phyloP scores from a whole-genome alignment of 192 early-diverging fungal species.

The Coemansia sp. region DNA sequence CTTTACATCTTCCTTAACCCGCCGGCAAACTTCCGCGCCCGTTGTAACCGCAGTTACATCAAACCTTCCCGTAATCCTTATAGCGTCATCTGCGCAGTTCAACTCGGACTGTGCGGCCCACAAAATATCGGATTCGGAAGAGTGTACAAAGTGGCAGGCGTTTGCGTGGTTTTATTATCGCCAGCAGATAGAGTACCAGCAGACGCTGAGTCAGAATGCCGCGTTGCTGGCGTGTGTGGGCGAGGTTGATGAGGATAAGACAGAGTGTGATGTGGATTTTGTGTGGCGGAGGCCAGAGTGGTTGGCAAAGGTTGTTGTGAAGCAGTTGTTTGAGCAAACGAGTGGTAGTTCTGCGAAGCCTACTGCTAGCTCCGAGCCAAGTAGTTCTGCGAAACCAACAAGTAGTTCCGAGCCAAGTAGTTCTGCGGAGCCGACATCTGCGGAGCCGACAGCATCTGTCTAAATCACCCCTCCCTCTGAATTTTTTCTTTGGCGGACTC shows the following conservation, averaged over 20 bases:
- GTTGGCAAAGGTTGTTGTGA: conserved; percentile 42
- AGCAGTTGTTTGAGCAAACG: conserved; percentile 23
- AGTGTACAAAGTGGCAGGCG: conserved; percentile 55
- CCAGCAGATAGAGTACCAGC: conserved; percentile 55
- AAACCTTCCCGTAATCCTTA: conserved; percentile 34
- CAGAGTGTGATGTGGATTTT: conserved; percentile 38
- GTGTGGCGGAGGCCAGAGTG: conserved; percentile 51
- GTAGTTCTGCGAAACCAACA: neutral
- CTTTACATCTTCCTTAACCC: conserved; percentile 5
- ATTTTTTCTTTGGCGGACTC: neutral
- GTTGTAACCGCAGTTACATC: conserved; percentile 15
- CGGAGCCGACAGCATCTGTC: too few relatives aligned
- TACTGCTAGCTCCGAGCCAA: neutral
- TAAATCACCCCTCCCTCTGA: neutral
- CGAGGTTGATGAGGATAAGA: conserved; percentile 28
- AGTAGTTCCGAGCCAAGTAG: neutral
- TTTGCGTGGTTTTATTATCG: conserved; percentile 55
- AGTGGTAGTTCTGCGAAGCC: neutral
- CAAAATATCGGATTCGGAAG: conserved; percentile 29
- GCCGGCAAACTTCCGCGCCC: neutral
- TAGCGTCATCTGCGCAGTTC: conserved; percentile 46
- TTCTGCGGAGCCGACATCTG: too few relatives aligned
- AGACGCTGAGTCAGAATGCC: conserved; percentile 53
- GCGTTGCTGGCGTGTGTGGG: conserved; percentile 41
- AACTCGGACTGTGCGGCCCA: conserved; percentile 43